Base-by-base conservation (phyloP, 192 early-diverging fungal species). In the Coemansia sp. region DNA sequence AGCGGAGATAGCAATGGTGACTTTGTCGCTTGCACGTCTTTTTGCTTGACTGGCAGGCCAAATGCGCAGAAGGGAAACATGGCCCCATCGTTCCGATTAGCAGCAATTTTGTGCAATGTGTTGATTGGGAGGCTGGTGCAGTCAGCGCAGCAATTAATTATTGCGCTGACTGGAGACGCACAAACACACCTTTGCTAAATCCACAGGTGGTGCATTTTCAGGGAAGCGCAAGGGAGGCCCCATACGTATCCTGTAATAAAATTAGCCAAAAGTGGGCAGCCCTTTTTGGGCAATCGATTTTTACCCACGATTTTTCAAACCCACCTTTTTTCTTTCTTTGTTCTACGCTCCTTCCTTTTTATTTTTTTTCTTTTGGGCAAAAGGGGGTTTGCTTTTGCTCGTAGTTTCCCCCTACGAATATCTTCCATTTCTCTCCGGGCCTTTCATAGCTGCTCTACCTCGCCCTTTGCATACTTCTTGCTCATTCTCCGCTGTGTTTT, bases 321-420 rank as follows among this genome's bases (percentile, higher is more conserved):
- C 42, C 9, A 14, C 40, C 25, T 24, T 56, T 49, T 49, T 37
- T 46, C 48, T 12, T 4, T 28, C 52, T 24, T 34, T 50, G 17
- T 61, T 55, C 31, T n/a, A 34, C 17, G 53, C 53, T 48, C 46
- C n/a, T 48, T 48, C 46, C 46, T 14, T 28, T 53, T 17, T 25
- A 3, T 26, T 25, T 48, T 21, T 60, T 44, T 44, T 44, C 42
- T 44, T 58, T 44, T 44, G 24, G 23, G 14, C 9, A n/a, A 23
- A 42, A 25, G 23, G 28, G n/a, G 18, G 9, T 47, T 28, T 47
- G 31, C 38, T 18, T 42, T 37, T 58, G 21, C 44, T 59, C 38
- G 28, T 31, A 31, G 28, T 31, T 31, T 31, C 28, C 28, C 28
- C 28, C 28, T 31, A 31, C 5, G 28, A 7, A 31, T 31, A 31